Percentiles rank a stretch among this genome's conserved stretches.
phyloP scores from a whole-genome alignment of 1,284 basidiomycete species.

The Vanrija pseudolonga region DNA sequence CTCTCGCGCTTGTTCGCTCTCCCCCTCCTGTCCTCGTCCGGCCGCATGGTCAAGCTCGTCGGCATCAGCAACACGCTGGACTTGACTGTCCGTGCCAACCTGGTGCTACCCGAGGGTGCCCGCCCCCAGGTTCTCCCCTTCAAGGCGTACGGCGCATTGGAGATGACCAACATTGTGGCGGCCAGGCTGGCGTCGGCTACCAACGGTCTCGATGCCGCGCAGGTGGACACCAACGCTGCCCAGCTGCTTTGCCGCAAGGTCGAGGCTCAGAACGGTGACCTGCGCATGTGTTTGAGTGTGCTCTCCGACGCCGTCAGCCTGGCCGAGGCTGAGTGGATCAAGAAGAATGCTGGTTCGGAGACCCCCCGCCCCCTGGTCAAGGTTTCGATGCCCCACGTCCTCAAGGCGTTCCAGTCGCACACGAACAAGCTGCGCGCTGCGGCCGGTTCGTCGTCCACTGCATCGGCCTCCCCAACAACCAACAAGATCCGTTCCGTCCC shows the following conservation, averaged over 20 bases:
- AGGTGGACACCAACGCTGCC: conserved; percentile 44
- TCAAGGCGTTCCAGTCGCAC: conserved; percentile 45
- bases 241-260: conserved; percentile 48
- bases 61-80: conserved; percentile 51
- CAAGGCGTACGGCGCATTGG: conserved; percentile 41
- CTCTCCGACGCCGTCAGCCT: conserved; percentile 42
- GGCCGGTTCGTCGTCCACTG: conserved; percentile 30
- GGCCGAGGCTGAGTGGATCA: conserved; percentile 47
- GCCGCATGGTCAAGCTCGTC: conserved; percentile 36
- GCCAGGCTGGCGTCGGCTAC: conserved; percentile 29
- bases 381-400: conserved; percentile 37
- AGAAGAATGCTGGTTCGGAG: conserved; percentile 24
- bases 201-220: conserved; percentile 15
- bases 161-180: conserved; percentile 46
- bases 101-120: conserved; percentile 35
- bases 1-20: conserved; percentile 46
- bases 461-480: conserved; percentile 18
- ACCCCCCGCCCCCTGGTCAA: conserved; percentile 29
- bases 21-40: conserved; percentile 27
- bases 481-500: conserved; percentile 45
- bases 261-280: conserved; percentile 50
- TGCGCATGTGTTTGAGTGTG: conserved; percentile 49
- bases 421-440: conserved; percentile 42
- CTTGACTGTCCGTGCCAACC: conserved; percentile 44
- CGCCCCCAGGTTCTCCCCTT: conserved; percentile 45